A percentile compares a stretch with the other conserved stretches of the same genome.
Evolutionary conservation across 805 yeast species (phyloP).

Genomic region (Brettanomyces nanus): DNA sequence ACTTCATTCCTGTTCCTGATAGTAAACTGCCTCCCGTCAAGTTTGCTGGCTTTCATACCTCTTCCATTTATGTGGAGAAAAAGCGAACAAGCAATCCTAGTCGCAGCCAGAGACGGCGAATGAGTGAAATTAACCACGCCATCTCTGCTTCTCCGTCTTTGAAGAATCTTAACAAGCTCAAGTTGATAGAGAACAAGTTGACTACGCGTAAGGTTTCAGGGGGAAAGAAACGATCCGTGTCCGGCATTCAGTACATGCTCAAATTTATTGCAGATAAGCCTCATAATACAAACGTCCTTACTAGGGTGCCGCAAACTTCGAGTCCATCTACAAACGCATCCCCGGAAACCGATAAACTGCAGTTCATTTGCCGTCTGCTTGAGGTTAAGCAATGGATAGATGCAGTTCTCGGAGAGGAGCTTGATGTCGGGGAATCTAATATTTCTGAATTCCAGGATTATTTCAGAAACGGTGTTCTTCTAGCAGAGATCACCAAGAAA

Average conservation of each 20-base stretch:
- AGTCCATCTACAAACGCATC: neutral
- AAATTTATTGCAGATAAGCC: conserved; percentile 10
- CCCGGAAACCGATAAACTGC: conserved; percentile 24
- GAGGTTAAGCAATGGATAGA: conserved; percentile 47
- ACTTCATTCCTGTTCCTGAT: conserved; percentile 20
- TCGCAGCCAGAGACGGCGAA: conserved; percentile 15
- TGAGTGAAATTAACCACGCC: conserved; percentile 26
- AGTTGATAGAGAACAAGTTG: conserved; percentile 22
- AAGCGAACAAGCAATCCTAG: conserved; percentile 7
- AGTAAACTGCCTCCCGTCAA: conserved; percentile 10
- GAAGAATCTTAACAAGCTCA: conserved; percentile 26
- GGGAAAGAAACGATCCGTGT: conserved; percentile 10
- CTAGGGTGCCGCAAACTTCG: neutral
- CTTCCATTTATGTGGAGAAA: neutral
- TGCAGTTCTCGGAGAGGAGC: conserved; percentile 17
- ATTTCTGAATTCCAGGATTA: conserved; percentile 49
- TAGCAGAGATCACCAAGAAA: conserved; percentile 69
- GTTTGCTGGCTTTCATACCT: conserved; percentile 10
- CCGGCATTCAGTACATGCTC: conserved; percentile 12
- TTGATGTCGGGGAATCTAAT: conserved; percentile 26
- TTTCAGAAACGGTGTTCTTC: conserved; percentile 73
- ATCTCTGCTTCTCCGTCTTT: conserved; percentile 30
- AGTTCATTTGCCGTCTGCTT: conserved; percentile 44
- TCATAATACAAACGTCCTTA: too few species aligned
- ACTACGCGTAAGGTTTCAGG: conserved; percentile 5